phyloP scores from a whole-genome alignment of 257 asterid species.

The Ligustrum vulgare region DNA sequence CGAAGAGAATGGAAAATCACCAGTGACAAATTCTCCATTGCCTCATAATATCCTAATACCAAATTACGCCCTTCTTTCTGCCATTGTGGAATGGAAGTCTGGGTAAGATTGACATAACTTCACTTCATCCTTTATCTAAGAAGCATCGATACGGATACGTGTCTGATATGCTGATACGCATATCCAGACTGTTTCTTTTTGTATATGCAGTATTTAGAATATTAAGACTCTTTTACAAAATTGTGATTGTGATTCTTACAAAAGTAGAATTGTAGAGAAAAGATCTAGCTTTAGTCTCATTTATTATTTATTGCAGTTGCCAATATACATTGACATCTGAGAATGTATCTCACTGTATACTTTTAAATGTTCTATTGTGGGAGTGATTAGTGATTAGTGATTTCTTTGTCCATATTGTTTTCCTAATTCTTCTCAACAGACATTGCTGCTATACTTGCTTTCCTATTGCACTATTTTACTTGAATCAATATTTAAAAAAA shows the following conservation, averaged over 20 bases:
- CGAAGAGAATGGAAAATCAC: constrained; percentile 54
- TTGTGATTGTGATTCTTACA: background rate
- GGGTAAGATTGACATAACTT: constrained; percentile 23
- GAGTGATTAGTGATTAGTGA: background rate
- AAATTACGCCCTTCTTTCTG: constrained; percentile 72
- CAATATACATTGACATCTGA: background rate
- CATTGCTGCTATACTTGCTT: background rate
- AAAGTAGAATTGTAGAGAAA: background rate
- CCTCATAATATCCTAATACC: constrained; percentile 65
- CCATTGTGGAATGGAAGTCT: constrained; percentile 77
- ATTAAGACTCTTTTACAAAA: constrained; percentile 11
- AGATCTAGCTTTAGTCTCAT: background rate
- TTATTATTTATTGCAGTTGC: background rate
- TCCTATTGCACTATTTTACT: too few species aligned
- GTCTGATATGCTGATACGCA: too few species aligned
- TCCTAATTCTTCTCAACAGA: background rate
- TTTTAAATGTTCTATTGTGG: background rate
- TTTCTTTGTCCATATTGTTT: background rate
- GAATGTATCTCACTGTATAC: background rate
- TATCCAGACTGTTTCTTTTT: too few species aligned
- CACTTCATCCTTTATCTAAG: background rate
- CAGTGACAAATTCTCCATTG: constrained; percentile 54
- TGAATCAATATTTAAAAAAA: too few species aligned
- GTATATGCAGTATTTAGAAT: constrained; percentile 15
- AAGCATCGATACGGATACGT: too few species aligned